Conservation (phyloP, 2,329 filamentous ascomycete species). For the Ophiostoma himal-ulmi region DNA sequence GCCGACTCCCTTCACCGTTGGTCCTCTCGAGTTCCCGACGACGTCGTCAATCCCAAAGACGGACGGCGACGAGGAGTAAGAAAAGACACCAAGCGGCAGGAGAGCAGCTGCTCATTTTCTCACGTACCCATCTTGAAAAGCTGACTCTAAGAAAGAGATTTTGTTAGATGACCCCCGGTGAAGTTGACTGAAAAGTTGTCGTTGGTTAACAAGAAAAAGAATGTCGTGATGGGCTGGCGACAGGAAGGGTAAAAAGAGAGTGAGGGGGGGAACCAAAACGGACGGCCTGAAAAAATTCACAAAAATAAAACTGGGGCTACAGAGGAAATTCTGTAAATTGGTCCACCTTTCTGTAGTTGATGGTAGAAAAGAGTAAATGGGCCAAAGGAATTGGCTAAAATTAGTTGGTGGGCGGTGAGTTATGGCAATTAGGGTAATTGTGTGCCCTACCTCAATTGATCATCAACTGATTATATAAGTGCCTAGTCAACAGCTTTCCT, state of each 20-base stretch:
- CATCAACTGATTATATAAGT: not conserved
- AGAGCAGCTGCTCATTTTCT: constrained; percentile 27
- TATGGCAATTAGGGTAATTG: constrained; percentile 42
- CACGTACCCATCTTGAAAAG: constrained; percentile 60
- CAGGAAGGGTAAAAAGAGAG: constrained; percentile 12
- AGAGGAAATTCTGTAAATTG: constrained; percentile 13
- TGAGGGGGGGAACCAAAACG: constrained; percentile 9
- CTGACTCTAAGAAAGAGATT: constrained; percentile 31
- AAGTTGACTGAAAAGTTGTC: constrained; percentile 26
- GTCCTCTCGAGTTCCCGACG: not conserved
- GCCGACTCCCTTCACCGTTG: not conserved
- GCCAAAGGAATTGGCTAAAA: constrained; percentile 4
- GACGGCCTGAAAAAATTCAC: constrained; percentile 21
- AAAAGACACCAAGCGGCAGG: not conserved
- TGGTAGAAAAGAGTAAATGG: constrained; percentile 8
- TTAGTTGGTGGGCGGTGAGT: constrained; percentile 39
- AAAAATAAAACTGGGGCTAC: constrained; percentile 14
- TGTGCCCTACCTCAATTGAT: not conserved
- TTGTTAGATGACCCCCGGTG: constrained; percentile 23
- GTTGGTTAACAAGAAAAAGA: constrained; percentile 9
- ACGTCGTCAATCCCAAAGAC: not conserved
- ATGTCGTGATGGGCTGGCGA: constrained; percentile 27
- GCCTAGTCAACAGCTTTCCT: not conserved
- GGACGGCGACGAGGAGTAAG: not conserved
- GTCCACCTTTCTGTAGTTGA: not conserved